Evolutionary conservation across 2,329 filamentous ascomycete species (phyloP), one percentile per base, ranked within the genome.

Genomic region (Colletotrichum godetiae): DNA sequence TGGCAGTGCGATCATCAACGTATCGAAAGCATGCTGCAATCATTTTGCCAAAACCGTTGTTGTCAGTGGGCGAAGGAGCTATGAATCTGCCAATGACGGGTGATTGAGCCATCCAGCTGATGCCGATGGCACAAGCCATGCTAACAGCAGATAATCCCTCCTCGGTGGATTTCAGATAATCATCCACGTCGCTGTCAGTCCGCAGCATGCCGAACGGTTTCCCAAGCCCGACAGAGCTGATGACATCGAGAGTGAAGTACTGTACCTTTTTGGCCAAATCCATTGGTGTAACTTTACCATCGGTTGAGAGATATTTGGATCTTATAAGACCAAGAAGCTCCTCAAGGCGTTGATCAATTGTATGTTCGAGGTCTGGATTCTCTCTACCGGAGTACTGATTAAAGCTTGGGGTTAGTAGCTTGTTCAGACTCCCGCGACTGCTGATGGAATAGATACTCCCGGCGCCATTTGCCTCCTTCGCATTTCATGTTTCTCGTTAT

Each of bases 361-460:
- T 83, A 0, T 78, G 75, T 72, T 91, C 88, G 3, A 90, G 78
- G 0, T 82, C 81, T 1, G 83, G 81, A 46, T 90, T 90, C 62
- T 90, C 89, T 67, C 87, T 85, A 3, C 88, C 88, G 2, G 88
- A 86, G 76, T 90, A 91, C 87, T 87, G 59, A 3, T 19, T 1
- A 5, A 5, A 2, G 35, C 64, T 10, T 31, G 29, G 58, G 46
- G 22, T 75, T 5, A 74, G 69, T 19, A 0, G 19, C 12, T 37
- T 15, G 15, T 6, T 3, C 19, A 49, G 15, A 15, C 33, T 5
- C 22, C 27, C 15, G 11, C 4, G 15, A 4, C 8, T 13, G 27
- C 31, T 37, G 5, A 3, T 37, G 22, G 56, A 11, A 72, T 19
- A 67, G 82, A 72, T 81, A 87, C 88, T 1, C 87, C 89, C 1